Evolutionary conservation across 2,329 filamentous ascomycete genomes (phyloP), one percentile per base, ranked within the genome.

Genomic region (Pseudogymnoascus pannorum): DNA sequence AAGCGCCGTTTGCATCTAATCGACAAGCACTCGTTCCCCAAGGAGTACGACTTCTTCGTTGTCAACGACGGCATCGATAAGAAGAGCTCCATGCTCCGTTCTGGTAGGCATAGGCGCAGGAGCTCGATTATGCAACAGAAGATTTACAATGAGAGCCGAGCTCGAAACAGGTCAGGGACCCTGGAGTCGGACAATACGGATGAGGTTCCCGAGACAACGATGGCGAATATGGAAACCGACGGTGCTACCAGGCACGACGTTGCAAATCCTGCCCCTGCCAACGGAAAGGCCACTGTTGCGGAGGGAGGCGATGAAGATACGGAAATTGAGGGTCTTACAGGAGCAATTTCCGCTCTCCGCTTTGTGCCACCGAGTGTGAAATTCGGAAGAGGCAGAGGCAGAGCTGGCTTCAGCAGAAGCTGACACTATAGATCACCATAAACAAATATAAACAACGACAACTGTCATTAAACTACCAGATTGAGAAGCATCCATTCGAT

Each of bases 1-100:
- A 97, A 96, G 75, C 84, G 94, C 48, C 83, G 90, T 33, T 84
- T 91, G 72, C 93, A 99, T 77, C 80, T 96, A 66, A 91, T 96
- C 67, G 92, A 96, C 78, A 97, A 96, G 76, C 94, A 99, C 74
- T 82, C 87, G 76, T 99, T 94, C 71, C 93, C 92, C 9, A 86
- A 84, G 71, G 89, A 90, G 69, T 96, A 92, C 75, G 93, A 95
- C 74, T 96, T 95, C 69, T 85, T 86, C 58, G 84, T 97, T 59
- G 88, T 95, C 2, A 90, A 92, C 66, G 86, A 91, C 64, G 94
- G 94, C n/a, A 89, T 97, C 64, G 93, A 97, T 70, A 87, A 87
- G 57, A 84, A 90, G 59, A 86, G 80, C 44, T 96, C 91, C 16
- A 85, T 99, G 75, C 78, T 97, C 11, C 78, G 84, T 57, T 81